Evolutionary conservation across 345 rosid genomes (phyloP).

Genomic region (Sisymbrium irio): DNA sequence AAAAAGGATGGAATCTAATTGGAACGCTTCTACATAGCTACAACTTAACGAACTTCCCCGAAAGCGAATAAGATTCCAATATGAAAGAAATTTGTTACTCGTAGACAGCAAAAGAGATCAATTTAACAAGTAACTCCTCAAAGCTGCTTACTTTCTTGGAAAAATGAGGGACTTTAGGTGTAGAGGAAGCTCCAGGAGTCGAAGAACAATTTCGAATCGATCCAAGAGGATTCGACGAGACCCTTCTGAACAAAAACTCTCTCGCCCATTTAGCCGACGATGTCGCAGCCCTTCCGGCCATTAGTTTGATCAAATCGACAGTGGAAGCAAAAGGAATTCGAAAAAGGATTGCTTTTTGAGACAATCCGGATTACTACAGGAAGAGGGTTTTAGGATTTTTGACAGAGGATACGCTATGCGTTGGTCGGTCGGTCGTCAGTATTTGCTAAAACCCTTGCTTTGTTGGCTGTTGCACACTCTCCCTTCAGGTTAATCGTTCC

Average conservation of each 20-base stretch:
- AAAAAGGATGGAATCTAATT: background rate
- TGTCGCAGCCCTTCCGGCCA: constrained; percentile 48
- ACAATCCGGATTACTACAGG: background rate
- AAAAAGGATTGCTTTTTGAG: background rate
- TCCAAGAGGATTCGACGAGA: constrained; percentile 38
- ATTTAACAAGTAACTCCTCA: background rate
- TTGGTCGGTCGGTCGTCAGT: constrained; percentile 15
- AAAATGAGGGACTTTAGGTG: constrained; percentile 74
- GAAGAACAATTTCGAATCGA: constrained; percentile 50
- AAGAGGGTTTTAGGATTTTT: constrained; percentile 29
- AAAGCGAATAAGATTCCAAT: constrained; percentile 15
- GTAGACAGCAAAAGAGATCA: background rate
- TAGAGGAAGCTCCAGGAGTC: constrained; percentile 41
- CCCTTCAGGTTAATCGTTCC: constrained; percentile 17
- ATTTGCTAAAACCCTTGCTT: constrained; percentile 33
- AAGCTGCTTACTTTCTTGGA: constrained; percentile 55
- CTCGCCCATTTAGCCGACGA: constrained; percentile 43
- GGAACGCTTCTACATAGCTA: background rate
- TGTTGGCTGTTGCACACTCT: background rate
- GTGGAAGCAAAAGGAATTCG: background rate
- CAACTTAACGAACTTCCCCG: background rate
- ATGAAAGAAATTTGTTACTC: background rate
- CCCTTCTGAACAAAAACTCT: constrained; percentile 39
- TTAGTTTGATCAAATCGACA: constrained; percentile 10
- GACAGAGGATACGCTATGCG: background rate